Evolutionary conservation across 225 moss, liverwort and hornwort species (phyloP).

Genomic region (Pseudisothecium myosuroides): DNA sequence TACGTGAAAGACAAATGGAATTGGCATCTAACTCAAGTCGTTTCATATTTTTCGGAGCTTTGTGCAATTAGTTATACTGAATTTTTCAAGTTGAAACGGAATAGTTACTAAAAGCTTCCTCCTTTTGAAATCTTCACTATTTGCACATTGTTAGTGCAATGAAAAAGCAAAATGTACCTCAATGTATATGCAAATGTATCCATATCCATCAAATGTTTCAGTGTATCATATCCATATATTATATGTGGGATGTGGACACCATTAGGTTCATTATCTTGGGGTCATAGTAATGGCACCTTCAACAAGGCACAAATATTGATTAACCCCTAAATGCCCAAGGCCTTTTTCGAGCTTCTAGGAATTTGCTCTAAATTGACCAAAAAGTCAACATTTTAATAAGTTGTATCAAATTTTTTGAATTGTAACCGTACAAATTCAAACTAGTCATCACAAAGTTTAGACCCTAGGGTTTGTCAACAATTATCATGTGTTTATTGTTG

Average conservation of each 20-base stretch:
- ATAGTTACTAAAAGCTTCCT: not conserved
- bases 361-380: too few species aligned
- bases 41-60: not conserved
- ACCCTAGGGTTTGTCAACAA: too few species aligned
- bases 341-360: too few species aligned
- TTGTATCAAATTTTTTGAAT: too few species aligned
- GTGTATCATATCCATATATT: not conserved
- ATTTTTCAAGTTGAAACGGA: not conserved
- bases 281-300: not conserved
- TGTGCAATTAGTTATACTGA: not conserved
- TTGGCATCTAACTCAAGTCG: not conserved
- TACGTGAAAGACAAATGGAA: not conserved
- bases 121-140: not conserved
- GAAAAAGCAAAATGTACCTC: not conserved
- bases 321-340: too few species aligned
- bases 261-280: not conserved
- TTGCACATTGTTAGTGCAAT: not conserved
- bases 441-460: too few species aligned
- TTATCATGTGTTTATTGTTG: too few species aligned
- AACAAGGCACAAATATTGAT: not conserved
- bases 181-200: not conserved
- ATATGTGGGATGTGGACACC: not conserved
- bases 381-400: too few species aligned
- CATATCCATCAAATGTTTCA: too few species aligned
- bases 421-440: too few species aligned